Conservation (phyloP, 2,329 filamentous ascomycete species). For the Calonectria naviculata region DNA sequence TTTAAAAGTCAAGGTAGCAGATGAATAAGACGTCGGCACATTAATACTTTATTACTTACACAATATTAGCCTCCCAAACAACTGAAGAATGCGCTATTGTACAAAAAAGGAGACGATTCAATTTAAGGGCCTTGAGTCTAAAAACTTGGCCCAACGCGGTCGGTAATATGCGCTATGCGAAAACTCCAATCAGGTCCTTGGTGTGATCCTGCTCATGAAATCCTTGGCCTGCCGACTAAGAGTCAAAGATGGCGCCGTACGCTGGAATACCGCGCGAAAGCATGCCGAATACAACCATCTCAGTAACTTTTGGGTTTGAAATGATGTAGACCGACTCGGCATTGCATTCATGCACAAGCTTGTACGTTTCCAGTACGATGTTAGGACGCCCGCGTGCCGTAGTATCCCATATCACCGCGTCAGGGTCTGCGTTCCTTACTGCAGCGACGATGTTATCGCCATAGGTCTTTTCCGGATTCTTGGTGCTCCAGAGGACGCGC, state of each 20-base stretch:
- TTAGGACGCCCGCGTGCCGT: conserved; percentile 64
- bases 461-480: conserved; percentile 28
- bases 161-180: too few relatives aligned
- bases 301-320: conserved; percentile 71
- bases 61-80: too few relatives aligned
- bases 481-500: conserved; percentile 33
- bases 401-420: conserved; percentile 62
- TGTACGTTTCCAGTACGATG: conserved; percentile 49
- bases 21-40: too few relatives aligned
- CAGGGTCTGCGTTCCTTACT: conserved; percentile 23
- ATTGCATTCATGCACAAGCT: conserved; percentile 62
- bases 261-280: conserved; percentile 71
- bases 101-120: too few relatives aligned
- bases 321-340: conserved; percentile 76
- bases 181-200: too few relatives aligned
- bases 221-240: not conserved
- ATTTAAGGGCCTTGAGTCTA: too few relatives aligned
- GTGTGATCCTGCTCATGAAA: too few relatives aligned
- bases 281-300: conserved; percentile 70
- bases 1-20: too few relatives aligned
- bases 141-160: too few relatives aligned
- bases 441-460: conserved; percentile 26
- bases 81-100: too few relatives aligned
- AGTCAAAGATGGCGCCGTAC: conserved; percentile 76
- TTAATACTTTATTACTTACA: too few relatives aligned